These are phyloP conservation scores for Castanospermum australe DNA, from an alignment of 306 rosid genomes.

Conservation along the genomic window DNA sequence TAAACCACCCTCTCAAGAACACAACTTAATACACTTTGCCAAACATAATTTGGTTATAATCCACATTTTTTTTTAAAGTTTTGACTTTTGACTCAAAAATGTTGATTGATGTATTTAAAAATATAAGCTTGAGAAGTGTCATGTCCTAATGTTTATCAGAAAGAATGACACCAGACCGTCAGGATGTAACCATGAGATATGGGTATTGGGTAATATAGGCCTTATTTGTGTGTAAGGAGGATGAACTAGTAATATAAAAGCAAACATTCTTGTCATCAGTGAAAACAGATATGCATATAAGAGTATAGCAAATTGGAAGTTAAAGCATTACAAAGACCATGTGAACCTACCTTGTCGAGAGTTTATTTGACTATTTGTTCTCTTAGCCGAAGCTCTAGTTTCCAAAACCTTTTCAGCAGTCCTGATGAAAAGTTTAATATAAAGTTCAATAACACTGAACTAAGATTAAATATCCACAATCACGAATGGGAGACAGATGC, in stretches of 20 bases:
- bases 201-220: not conserved
- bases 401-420: slow-evolving; percentile 70
- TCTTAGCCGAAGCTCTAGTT: slow-evolving; percentile 62
- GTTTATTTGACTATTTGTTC: slow-evolving; percentile 46
- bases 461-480: slow-evolving; percentile 12
- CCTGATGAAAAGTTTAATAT: slow-evolving; percentile 43
- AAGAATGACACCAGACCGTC: not conserved
- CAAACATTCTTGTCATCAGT: not conserved
- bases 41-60: not conserved
- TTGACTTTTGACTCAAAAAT: no score
- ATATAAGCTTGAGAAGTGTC: not conserved
- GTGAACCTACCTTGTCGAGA: slow-evolving; percentile 63
- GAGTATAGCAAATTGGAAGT: not conserved
- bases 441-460: slow-evolving; percentile 17
- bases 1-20: slow-evolving; percentile 1
- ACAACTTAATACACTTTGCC: not conserved
- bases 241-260: not conserved
- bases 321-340: slow-evolving; percentile 9
- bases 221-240: not conserved
- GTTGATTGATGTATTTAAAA: not conserved
- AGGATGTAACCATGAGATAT: not conserved
- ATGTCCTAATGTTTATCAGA: not conserved
- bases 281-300: slow-evolving; percentile 4
- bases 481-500: not conserved
- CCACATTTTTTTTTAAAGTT: no score